phyloP scores from a whole-genome alignment of 805 yeast species.

The Yarrowia bubula region DNA sequence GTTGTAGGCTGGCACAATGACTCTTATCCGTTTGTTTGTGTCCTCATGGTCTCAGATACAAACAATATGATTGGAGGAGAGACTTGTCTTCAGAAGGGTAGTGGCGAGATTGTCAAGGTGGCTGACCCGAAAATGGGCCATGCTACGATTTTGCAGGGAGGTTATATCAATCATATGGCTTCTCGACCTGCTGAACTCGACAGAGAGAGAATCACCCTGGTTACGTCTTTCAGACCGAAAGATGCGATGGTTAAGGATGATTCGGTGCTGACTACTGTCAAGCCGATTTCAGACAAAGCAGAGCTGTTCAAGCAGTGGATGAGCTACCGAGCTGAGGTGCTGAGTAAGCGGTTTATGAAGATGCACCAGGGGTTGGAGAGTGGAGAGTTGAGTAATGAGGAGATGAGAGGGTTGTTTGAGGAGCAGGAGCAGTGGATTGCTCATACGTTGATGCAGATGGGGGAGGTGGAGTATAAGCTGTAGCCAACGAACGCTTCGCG shows the following conservation, averaged over 20 bases:
- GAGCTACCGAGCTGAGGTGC: background rate
- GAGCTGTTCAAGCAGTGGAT: slow-evolving; percentile 18
- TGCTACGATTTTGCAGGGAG: background rate
- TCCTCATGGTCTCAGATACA: slow-evolving; percentile 61
- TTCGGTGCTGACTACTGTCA: background rate
- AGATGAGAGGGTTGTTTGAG: background rate
- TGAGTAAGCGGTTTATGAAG: background rate
- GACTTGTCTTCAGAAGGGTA: background rate
- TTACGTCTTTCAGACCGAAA: background rate
- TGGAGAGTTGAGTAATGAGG: background rate
- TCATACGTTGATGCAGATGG: slow-evolving; percentile 12
- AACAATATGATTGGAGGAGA: slow-evolving; percentile 37
- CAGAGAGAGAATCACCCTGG: slow-evolving; percentile 6
- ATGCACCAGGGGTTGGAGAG: slow-evolving; percentile 9
- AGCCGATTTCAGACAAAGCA: background rate
- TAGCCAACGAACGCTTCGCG: background rate
- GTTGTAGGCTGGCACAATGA: slow-evolving; percentile 64
- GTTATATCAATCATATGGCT: slow-evolving; percentile 9
- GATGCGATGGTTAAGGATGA: slow-evolving; percentile 10
- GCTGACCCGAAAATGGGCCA: slow-evolving; percentile 11
- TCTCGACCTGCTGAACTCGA: background rate
- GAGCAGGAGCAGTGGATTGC: slow-evolving; percentile 17
- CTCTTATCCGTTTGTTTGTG: slow-evolving; percentile 64
- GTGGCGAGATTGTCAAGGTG: background rate
- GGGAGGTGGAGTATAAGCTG: slow-evolving; percentile 12